These are phyloP conservation scores for Ophiostoma ips DNA, from an alignment of 2,329 filamentous ascomycete genomes.

Conservation along the genomic window DNA sequence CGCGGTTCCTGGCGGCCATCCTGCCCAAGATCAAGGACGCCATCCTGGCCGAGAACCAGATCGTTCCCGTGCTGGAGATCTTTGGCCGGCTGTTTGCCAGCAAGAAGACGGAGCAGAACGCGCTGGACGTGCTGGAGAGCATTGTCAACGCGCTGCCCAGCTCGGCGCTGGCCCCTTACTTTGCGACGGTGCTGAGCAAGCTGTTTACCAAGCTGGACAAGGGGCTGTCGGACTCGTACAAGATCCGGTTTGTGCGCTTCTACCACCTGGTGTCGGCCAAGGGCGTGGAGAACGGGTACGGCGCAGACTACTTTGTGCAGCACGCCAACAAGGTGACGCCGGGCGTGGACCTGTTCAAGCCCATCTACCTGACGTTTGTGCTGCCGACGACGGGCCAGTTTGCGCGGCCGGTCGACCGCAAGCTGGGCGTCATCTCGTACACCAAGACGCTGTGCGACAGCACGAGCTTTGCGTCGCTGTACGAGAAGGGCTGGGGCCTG, in stretches of 20 bases:
- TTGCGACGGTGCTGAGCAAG: conserved; percentile 64
- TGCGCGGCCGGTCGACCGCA: conserved; percentile 75
- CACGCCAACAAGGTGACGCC: conserved; percentile 71
- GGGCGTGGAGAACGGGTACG: conserved; percentile 62
- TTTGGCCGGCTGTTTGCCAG: conserved; percentile 79
- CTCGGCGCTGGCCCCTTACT: conserved; percentile 66
- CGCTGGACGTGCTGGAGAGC: conserved; percentile 80
- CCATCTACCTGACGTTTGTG: conserved; percentile 76
- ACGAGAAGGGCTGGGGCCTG: conserved; percentile 80
- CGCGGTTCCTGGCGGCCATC: conserved; percentile 70
- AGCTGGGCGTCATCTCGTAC: conserved; percentile 82
- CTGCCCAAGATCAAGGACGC: conserved; percentile 61
- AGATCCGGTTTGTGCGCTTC: conserved; percentile 79
- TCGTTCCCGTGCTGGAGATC: conserved; percentile 82
- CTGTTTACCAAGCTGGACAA: conserved; percentile 67
- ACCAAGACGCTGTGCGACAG: conserved; percentile 87
- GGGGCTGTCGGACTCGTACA: conserved; percentile 59
- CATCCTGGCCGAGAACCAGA: conserved; percentile 65
- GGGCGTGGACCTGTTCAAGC: conserved; percentile 52
- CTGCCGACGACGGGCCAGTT: conserved; percentile 82
- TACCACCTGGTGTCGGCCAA: conserved; percentile 81
- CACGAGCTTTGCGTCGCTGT: conserved; percentile 65
- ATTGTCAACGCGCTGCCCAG: conserved; percentile 59
- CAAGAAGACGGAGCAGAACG: conserved; percentile 74
- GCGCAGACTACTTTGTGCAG: conserved; percentile 81